Conservation (phyloP, 2,329 filamentous ascomycete genomes). For the Arthroderma sp. region DNA sequence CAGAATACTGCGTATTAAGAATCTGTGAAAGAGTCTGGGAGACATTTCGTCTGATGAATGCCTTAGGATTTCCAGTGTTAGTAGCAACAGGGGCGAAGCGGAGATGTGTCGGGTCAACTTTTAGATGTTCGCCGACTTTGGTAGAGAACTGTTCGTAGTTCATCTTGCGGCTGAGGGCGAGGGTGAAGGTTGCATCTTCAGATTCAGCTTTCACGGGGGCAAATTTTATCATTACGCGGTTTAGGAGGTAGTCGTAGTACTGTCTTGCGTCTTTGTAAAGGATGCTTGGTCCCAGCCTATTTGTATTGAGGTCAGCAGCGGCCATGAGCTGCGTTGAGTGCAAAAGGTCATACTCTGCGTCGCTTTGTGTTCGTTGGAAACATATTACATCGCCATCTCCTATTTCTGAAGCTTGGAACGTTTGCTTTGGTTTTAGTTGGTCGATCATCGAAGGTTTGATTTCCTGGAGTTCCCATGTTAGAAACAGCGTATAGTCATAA, state of each 20-base stretch:
- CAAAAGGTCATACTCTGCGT: conserved; percentile 21
- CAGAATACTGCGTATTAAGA: conserved; percentile 60
- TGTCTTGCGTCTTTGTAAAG: conserved; percentile 58
- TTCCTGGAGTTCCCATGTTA: conserved; percentile 43
- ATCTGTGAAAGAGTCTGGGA: conserved; percentile 65
- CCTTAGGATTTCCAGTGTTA: conserved; percentile 63
- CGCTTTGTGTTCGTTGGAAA: conserved; percentile 58
- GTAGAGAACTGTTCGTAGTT: conserved; percentile 76
- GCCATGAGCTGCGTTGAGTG: background rate
- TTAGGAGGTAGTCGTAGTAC: conserved; percentile 88
- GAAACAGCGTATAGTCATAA: background rate
- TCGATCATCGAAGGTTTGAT: conserved; percentile 99
- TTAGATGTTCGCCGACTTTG: conserved; percentile 67
- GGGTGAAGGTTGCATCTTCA: conserved; percentile 54
- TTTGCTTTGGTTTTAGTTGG: conserved; percentile 77
- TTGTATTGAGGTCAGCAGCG: background rate
- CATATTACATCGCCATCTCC: conserved; percentile 96
- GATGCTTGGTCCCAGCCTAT: conserved; percentile 30
- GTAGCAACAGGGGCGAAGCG: conserved; percentile 81
- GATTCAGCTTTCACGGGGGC: conserved; percentile 45
- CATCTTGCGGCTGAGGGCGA: conserved; percentile 77
- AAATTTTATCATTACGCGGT: conserved; percentile 70
- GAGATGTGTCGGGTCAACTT: conserved; percentile 70
- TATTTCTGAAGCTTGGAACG: conserved; percentile 79
- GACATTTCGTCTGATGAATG: conserved; percentile 60